Base-by-base conservation (phyloP, 2,329 filamentous ascomycete genomes). In the Passalora sequoiae region DNA sequence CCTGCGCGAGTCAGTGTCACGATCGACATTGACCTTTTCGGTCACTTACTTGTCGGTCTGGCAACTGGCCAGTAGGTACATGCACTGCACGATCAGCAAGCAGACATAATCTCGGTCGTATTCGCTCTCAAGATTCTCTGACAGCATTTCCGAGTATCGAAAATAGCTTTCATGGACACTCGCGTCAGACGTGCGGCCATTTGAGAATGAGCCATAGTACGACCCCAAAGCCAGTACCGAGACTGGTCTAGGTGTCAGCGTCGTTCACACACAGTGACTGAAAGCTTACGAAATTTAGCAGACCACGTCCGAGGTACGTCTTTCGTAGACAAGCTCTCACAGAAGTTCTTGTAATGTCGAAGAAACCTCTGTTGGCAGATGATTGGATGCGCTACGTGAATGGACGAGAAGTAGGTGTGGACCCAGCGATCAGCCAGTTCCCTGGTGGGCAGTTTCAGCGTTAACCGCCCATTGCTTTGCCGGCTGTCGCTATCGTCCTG, bases 1-100 rank as follows among this genome's bases (percentile, higher is more conserved):
- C 13, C 33, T 33, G 30, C 30, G 10, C n/a, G 4, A 9, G 15
- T 33, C 13, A 8, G 15, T 9, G 16, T 19, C 16, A 6, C 7
- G 6, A 19, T 33, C 15, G 8, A 9, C n/a, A 8, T 6, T 15
- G 6, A 4, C 19, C 15, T 32, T 13, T 21, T 15, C 20, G 22
- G 15, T 12, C 4, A 25, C 45, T 40, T 32, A 47, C 45, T 38
- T 39, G 12, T 47, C 45, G n/a, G 37, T 44, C 32, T 47, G 40
- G 16, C 36, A 40, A 17, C 35, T 47, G 6, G 31, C 41, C 13
- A 47, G 19, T 8, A 47, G 21, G 28, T 47, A 40, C n/a, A 43
- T 30, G 33, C 40, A 43, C 15, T 43, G 40, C 12, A 43, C 33
- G 8, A 43, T 27, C 16, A 43, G 30, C 24, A 43, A 21, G 17